Evolutionary conservation across 2,329 filamentous ascomycete species (phyloP), one percentile per base, ranked within the genome.

Genomic region (Aspergillus sp.): DNA sequence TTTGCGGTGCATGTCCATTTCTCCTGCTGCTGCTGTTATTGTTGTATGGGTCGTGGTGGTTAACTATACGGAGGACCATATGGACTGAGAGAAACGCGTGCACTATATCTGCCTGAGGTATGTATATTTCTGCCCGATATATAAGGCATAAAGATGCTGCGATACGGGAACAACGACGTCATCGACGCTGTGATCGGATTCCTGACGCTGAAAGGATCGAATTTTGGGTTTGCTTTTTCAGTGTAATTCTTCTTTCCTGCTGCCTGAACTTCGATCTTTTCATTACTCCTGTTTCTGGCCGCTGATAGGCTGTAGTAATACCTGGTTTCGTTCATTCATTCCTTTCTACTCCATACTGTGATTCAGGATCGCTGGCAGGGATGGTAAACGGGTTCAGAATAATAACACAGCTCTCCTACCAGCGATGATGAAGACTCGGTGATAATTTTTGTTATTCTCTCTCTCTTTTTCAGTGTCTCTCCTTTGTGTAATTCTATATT

Each of bases 1-100:
- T 57, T 73, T 74, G 54, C 73, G 70, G 54, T 75, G 66, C 56
- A 51, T 39, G 5, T 35, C 7, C 5, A 7, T 29, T 27, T n/a
- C 41, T 29, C 42, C 33, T 42, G 27, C 44, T 43, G 42, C 47
- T 44, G 38, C 5, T n/a, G 46, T 7, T 44, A 27, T 39, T 12
- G 36, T 39, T 7, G 36, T 57, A 57, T 65, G 63, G 46, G 48
- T 57, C 28, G 41, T 40, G 19, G 19, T 36, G 39, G 33, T 12
- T 39, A 19, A 19, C 19, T 19, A 19, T 19, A 19, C 19, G 19
- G 19, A 19, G 19, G 19, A 19, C 19, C 19, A 19, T 19, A 19
- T 19, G 19, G 19, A 19, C 19, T 19, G 19, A 19, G 19, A 19
- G 19, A 19, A 19, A 19, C 19, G 19, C 19, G 19, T 19, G 19